A percentile compares a stretch with the other conserved stretches of the same genome.
These are phyloP conservation scores for Phytophthora hibernalis DNA, from an alignment of 352 stramenopile species.

Conservation along the genomic window DNA sequence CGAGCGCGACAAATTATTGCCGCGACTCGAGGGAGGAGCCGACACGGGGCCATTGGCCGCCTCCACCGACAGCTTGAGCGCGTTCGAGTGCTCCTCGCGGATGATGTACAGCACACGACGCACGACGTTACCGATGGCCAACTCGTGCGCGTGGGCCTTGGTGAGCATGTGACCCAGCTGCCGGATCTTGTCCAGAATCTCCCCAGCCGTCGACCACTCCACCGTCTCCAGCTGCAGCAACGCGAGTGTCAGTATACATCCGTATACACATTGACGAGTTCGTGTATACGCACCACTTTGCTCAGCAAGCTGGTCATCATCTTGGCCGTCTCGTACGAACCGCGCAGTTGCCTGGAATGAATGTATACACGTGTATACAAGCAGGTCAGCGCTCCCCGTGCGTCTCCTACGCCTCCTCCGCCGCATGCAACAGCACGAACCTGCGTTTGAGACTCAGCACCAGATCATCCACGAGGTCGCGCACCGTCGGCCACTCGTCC, in stretches of 20 bases:
- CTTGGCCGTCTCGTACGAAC: slow-evolving; percentile 85
- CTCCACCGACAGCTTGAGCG: slow-evolving; percentile 57
- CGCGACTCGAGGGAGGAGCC: slow-evolving; percentile 45
- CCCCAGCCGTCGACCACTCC: slow-evolving; percentile 76
- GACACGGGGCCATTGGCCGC: slow-evolving; percentile 21
- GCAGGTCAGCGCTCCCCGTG: slow-evolving; percentile 6
- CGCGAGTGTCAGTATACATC: background rate
- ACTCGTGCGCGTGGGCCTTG: slow-evolving; percentile 80
- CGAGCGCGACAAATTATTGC: slow-evolving; percentile 73
- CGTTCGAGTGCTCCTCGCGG: slow-evolving; percentile 85
- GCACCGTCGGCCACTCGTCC: slow-evolving; percentile 78
- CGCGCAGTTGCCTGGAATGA: slow-evolving; percentile 58
- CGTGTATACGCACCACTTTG: slow-evolving; percentile 61
- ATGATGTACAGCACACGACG: slow-evolving; percentile 91
- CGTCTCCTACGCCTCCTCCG: background rate
- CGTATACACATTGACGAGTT: slow-evolving; percentile 10
- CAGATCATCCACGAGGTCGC: slow-evolving; percentile 70
- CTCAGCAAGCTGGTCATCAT: slow-evolving; percentile 77
- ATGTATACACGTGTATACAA: slow-evolving; percentile 10
- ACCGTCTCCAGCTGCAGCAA: slow-evolving; percentile 71
- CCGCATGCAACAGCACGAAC: slow-evolving; percentile 25
- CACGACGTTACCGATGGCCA: slow-evolving; percentile 91
- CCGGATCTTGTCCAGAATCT: slow-evolving; percentile 89
- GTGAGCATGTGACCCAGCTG: slow-evolving; percentile 84
- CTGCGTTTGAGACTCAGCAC: slow-evolving; percentile 85